phyloP scores from a whole-genome alignment of 805 yeast species.

The Barnettozyma siamensis region DNA sequence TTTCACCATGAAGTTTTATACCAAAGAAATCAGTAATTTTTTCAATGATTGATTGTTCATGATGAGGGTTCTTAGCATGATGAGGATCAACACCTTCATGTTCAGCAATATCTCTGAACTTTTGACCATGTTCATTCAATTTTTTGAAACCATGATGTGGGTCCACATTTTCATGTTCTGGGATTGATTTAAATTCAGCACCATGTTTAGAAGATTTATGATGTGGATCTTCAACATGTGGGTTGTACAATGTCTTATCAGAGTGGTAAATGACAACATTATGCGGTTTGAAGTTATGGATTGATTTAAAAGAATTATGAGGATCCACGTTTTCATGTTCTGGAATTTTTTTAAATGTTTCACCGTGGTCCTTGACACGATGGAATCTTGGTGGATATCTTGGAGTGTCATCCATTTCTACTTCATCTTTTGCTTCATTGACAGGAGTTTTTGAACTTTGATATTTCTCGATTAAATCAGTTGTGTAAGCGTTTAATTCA shows the following conservation, averaged over 20 bases:
- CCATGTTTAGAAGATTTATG: not conserved
- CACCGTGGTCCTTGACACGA: not conserved
- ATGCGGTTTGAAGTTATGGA: not conserved
- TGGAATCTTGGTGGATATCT: constrained; percentile 1
- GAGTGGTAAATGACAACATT: too few relatives aligned
- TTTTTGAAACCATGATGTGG: constrained; percentile 1
- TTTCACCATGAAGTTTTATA: not conserved
- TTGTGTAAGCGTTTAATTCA: constrained; percentile 4
- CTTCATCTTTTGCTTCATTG: not conserved
- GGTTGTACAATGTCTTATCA: too few relatives aligned
- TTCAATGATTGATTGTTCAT: not conserved
- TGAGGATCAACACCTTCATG: constrained; percentile 5
- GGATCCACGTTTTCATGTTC: not conserved
- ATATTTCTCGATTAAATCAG: constrained; percentile 2
- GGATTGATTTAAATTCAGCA: not conserved
- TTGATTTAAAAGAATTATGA: not conserved
- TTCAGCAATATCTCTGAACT: not conserved
- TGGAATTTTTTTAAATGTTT: not conserved
- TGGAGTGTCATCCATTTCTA: not conserved
- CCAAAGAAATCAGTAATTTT: not conserved
- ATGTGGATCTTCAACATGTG: constrained; percentile 1
- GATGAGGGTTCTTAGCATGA: not conserved
- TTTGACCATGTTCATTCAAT: not conserved
- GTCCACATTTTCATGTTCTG: constrained; percentile 3
- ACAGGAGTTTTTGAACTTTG: not conserved